These are phyloP conservation scores for Aphanomyces invadans DNA, from an alignment of 352 stramenopile genomes.

Conservation along the genomic window DNA sequence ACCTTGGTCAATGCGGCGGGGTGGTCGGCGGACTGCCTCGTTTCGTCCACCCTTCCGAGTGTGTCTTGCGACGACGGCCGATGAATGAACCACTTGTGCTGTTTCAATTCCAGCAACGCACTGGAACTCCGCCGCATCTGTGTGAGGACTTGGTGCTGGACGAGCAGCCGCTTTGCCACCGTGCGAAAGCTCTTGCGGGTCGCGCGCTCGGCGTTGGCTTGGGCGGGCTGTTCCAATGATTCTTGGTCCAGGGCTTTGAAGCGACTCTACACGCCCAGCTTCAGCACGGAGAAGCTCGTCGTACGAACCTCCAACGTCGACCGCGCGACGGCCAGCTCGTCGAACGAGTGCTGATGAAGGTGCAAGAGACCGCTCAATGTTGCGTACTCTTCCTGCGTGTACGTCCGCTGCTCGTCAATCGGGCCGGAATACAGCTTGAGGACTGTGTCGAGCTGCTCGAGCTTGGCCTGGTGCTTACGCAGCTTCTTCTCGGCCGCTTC, in stretches of 20 bases:
- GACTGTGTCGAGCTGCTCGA: conserved; percentile 3
- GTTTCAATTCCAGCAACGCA: not conserved
- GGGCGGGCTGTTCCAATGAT: not conserved
- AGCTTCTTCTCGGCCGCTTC: conserved; percentile 1
- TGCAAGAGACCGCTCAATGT: not conserved
- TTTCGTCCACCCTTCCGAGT: not conserved
- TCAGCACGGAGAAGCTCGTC: too few species aligned
- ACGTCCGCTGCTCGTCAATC: conserved; percentile 20
- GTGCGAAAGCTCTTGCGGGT: conserved; percentile 9
- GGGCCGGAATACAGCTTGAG: conserved; percentile 4
- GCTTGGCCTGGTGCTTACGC: not conserved
- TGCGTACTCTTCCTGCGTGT: conserved; percentile 13
- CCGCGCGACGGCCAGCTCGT: not conserved
- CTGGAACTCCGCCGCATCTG: not conserved
- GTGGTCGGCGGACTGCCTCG: not conserved
- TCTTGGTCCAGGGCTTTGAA: not conserved
- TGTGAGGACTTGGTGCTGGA: conserved; percentile 20
- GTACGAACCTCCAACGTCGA: not conserved
- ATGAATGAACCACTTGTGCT: not conserved
- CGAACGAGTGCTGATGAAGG: not conserved
- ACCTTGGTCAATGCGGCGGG: not conserved
- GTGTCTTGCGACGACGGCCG: not conserved
- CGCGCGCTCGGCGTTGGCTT: not conserved
- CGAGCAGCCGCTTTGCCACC: conserved; percentile 8
- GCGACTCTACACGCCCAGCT: too few species aligned